A percentile compares a stretch with the other conserved stretches of the same genome.
Evolutionary conservation across 2,329 filamentous ascomycete species (phyloP).

Genomic region (Lasiodiplodia hormozganensis): DNA sequence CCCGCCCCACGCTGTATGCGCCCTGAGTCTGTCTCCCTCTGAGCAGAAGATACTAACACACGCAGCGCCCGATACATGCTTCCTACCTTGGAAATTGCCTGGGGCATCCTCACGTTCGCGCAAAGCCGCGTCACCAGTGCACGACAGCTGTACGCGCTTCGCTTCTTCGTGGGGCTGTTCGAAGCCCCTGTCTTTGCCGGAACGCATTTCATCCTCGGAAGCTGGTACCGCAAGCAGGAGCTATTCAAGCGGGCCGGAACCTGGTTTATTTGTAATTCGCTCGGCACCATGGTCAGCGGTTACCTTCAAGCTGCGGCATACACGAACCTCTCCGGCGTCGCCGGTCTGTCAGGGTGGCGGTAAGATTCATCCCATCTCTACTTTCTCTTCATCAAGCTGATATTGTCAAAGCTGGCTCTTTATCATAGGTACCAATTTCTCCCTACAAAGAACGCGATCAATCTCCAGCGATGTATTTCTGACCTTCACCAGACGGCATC

Average conservation of each 20-base stretch:
- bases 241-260: constrained; percentile 63
- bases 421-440: constrained; percentile 49
- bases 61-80: constrained; percentile 43
- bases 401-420: constrained; percentile 53
- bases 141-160: constrained; percentile 48
- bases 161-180: constrained; percentile 47
- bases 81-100: constrained; percentile 49
- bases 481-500: constrained; percentile 52
- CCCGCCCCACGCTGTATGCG: constrained; percentile 41
- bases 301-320: constrained; percentile 64
- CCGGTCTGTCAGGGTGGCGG: constrained; percentile 58
- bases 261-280: constrained; percentile 60
- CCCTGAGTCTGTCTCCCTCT: background rate
- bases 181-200: constrained; percentile 47
- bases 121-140: constrained; percentile 48
- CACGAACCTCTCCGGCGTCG: constrained; percentile 58
- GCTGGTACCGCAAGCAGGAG: constrained; percentile 54
- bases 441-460: background rate
- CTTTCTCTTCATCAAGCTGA: constrained; percentile 41
- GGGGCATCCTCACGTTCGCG: constrained; percentile 50
- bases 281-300: constrained; percentile 65
- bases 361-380: background rate
- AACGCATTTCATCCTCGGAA: constrained; percentile 46
- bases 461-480: background rate
- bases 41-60: background rate